Base-by-base conservation (phyloP, 129 eudicot genomes). In the Chrysanthemum makinoi region DNA sequence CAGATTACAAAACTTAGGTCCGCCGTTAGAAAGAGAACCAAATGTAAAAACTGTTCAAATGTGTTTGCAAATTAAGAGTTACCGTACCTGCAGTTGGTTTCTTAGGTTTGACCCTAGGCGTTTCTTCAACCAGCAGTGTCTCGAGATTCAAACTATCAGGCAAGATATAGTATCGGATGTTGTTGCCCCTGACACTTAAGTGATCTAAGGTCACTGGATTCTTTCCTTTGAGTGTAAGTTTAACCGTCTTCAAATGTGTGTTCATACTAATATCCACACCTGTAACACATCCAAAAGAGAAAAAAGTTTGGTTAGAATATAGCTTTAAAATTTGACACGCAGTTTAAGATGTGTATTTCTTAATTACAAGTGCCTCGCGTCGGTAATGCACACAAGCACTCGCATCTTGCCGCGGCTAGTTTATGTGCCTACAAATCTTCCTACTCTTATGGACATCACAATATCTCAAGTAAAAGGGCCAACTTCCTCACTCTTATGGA, bases 71-170 rank as follows among this genome's bases (percentile, higher is more conserved):
- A 24, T 26, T 7, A 17, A 51, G 57, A 26, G 18, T 20, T 20
- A 15, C 47, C 26, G 15, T 87, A 93, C 98, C 98, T 65, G 98
- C 89, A 77, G 92, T 86, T 72, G 96, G 95, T 88, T 93, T 93
- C 83, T 93, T 93, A 17, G 98, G 96, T 85, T 93, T 93, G 82
- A 93, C 88, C 58, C 92, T 84, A 43, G 98, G 96, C 10, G 96
- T 93, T 78, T 93, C 98, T 75, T 93, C 96, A 44, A 93, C 96
- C 55, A 93, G 72, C 71, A 93, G 68, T 5, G 98, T 93, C 85
- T 93, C 98, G 16, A 93, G 98, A 75, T 93, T 93, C 57, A 93
- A 70, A 81, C 98, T 93, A 81, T 93, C 98, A 20, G 98, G 98
- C 58, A 93, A 83, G 72, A 93, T 93, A 75, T 93, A 93, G 82